These are phyloP conservation scores for Paramecium bursaria DNA, from an alignment of 73 alveolate species.

Conservation along the genomic window DNA sequence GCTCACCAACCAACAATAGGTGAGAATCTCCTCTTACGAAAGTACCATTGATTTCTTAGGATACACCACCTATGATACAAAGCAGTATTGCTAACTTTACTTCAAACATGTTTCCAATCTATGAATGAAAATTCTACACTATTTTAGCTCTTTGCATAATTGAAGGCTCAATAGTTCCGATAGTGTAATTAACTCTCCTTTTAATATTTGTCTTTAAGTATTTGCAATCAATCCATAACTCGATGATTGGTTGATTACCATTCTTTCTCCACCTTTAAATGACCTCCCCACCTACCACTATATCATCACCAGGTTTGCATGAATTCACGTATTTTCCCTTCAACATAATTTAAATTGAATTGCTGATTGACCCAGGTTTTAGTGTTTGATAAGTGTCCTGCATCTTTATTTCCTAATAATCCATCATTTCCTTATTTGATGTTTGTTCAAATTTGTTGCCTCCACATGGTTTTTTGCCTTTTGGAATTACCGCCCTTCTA, in stretches of 20 bases:
- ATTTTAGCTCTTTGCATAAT: conserved; percentile 50
- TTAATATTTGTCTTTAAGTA: not conserved
- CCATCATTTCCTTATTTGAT: conserved; percentile 66
- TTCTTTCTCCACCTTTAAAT: conserved; percentile 80
- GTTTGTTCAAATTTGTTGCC: not conserved
- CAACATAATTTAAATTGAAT: conserved; percentile 76
- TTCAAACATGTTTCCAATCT: conserved; percentile 69
- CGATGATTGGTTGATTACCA: conserved; percentile 1
- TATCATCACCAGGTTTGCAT: conserved; percentile 89
- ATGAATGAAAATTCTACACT: conserved; percentile 75
- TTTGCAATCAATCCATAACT: conserved; percentile 54
- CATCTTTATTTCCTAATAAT: conserved; percentile 82
- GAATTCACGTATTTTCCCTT: conserved; percentile 75
- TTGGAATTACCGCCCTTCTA: not conserved
- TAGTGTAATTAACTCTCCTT: conserved; percentile 19
- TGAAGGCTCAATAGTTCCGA: conserved; percentile 4
- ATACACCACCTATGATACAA: conserved; percentile 82
- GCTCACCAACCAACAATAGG: conserved; percentile 84
- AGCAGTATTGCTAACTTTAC: conserved; percentile 81
- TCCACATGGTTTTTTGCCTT: not conserved
- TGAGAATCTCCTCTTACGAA: conserved; percentile 83
- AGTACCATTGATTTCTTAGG: conserved; percentile 68
- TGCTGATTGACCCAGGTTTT: conserved; percentile 82
- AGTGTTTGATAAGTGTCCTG: conserved; percentile 78
- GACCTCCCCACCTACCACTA: conserved; percentile 77